These are phyloP conservation scores for Solanum etuberosum DNA, from an alignment of 257 asterid species.

Conservation along the genomic window DNA sequence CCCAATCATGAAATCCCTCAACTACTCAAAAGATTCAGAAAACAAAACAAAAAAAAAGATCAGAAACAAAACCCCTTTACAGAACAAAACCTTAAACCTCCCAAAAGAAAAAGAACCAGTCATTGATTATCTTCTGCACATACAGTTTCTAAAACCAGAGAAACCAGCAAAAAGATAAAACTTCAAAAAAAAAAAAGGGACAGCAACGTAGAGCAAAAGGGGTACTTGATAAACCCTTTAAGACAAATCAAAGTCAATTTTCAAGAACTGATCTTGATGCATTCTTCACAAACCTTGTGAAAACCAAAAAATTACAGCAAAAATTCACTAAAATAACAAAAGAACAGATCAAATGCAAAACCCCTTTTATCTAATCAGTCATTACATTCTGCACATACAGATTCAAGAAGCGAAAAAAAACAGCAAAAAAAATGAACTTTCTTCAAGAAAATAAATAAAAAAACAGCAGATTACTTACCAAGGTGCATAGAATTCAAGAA, in stretches of 20 bases:
- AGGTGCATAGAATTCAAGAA: slow-evolving; percentile 71
- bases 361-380: not conserved
- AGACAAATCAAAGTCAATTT: not conserved
- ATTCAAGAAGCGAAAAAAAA: not conserved
- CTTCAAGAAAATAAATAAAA: not conserved
- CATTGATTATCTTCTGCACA: not conserved
- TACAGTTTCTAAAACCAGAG: not conserved
- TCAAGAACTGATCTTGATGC: not conserved
- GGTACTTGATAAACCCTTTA: not conserved
- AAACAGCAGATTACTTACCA: slow-evolving; percentile 24
- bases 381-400: not conserved
- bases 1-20: not conserved
- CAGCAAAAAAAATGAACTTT: not conserved
- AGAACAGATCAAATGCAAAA: not conserved
- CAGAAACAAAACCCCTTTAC: not conserved
- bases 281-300: not conserved
- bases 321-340: not conserved
- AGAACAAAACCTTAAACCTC: not conserved
- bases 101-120: not conserved
- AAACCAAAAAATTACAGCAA: not conserved
- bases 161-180: not conserved
- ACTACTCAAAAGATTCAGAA: not conserved
- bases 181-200: not conserved
- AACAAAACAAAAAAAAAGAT: not conserved
- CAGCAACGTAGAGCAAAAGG: not conserved